Base-by-base conservation (phyloP, 768 basidiomycete genomes). In the Amanita phalloides region DNA sequence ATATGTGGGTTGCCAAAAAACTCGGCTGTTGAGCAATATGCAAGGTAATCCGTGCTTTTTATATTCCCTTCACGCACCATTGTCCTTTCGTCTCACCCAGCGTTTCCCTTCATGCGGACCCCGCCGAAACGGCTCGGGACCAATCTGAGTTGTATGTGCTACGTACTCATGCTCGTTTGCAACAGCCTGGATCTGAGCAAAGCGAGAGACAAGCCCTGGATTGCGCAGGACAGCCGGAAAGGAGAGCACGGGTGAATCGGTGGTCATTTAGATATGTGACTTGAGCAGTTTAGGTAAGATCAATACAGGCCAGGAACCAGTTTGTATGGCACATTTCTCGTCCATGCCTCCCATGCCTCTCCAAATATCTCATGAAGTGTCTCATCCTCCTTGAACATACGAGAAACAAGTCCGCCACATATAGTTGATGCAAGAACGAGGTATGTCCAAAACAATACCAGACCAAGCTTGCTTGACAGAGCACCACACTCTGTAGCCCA, bases 1-100 rank as follows among this genome's bases (percentile, higher is more conserved):
- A 90, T 73, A 61, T 90, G 84, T 1, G 80, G 80, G 60, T 91
- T 90, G 11, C 79, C 81, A 20, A 71, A 68, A 61, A 90, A 90
- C 23, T 68, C 76, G 51, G 84, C 89, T 91, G 60, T 53, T 33
- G n/a, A 38, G 9, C 32, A 36, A 49, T 53, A 37, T 52, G 48
- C 26, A 21, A 13, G 49, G 43, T 45, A 49, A 28, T 45, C 13
- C 3, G 17, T 9, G 35, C 33, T 21, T 20, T 41, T 3, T 9
- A 36, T n/a, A 9, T 20, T 3, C 11, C 33, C 6, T n/a, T 8
- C 6, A 65, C 74, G 48, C 44, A 88, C 88, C 81, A 49, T 90
- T 90, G 57, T 89, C 86, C 59, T 79, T 86, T 17, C 89, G 76
- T 56, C 86, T 68, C 4, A 80, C 65, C 82, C 82, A 87, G 32